Percentiles rank a stretch among this genome's conserved stretches.
These are phyloP conservation scores for Fusarium dlaminii DNA, from an alignment of 2,329 filamentous ascomycete species.

Conservation along the genomic window DNA sequence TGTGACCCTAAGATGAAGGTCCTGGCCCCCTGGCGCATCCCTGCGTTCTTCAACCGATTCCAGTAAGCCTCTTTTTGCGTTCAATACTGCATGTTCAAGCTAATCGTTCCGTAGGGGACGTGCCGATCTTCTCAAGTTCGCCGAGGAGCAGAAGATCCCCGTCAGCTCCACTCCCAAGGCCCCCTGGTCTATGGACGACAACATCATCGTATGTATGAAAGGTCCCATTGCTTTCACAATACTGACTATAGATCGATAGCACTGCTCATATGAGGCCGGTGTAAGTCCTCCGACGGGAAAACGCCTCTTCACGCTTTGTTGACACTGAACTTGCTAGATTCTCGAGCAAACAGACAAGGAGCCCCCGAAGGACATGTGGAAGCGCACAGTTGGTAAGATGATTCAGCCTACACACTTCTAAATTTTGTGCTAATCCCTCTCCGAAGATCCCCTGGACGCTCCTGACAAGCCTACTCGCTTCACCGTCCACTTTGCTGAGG, in stretches of 20 bases:
- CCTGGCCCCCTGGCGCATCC: constrained; percentile 77
- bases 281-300: neutral
- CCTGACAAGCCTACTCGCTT: constrained; percentile 72
- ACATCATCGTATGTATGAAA: constrained; percentile 24
- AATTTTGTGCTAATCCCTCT: neutral
- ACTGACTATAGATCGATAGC: neutral
- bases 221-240: neutral
- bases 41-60: constrained; percentile 76
- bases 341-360: constrained; percentile 63
- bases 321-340: neutral
- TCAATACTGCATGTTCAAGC: neutral
- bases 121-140: constrained; percentile 75
- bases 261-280: constrained; percentile 29
- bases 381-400: constrained; percentile 53
- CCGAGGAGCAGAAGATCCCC: constrained; percentile 72
- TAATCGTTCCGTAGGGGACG: constrained; percentile 12
- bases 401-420: rapidly evolving
- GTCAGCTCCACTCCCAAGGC: constrained; percentile 78
- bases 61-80: neutral
- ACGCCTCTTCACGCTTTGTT: neutral
- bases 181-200: constrained; percentile 67
- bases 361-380: constrained; percentile 78
- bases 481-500: constrained; percentile 72
- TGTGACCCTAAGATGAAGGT: constrained; percentile 72
- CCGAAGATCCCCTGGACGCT: constrained; percentile 64